Base-by-base conservation (phyloP, 371 early-diverging fungal species). In the Dinochytrium kinnereticum region DNA sequence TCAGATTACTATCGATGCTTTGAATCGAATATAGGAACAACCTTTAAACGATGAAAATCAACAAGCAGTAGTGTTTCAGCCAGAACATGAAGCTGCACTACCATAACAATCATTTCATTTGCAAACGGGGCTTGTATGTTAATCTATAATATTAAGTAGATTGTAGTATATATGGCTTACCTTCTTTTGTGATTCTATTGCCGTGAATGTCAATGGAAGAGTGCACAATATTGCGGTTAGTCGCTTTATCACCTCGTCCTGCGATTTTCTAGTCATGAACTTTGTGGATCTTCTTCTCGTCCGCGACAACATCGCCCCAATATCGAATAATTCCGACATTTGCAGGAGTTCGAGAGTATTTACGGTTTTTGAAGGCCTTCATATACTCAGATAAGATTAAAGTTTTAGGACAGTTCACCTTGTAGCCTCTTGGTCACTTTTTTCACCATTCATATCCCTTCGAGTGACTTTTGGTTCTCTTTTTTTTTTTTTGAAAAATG, bases 61-160 rank as follows among this genome's bases (percentile, higher is more conserved):
- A 72, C 73, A 2, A 72, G 3, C 51, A 65, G 31, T 5, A 72
- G 19, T 2, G 19, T 28, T 15, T 34, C 40, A 2, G 49, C 36
- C 3, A 65, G 1, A 1, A n/a, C 13, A 40, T 72, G 34, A 5
- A 72, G 15, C 40, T 59, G 65, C 2, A 72, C 59, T 13, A 72
- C 55, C n/a, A 72, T 57, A 19, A 72, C 67, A 67, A 72, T 68
- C 73, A 72, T 72, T 21, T 53, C 73, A 39, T 72, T 72, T 1
- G 65, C 73, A 59, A 51, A 65, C 1, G 73, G 73, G 1, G 66
- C 73, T 44, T 67, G 66, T 7, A 72, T 68, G 36, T 68, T 68
- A n/a, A 68, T 68, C 68, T 68, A 53, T 13, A 30, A 51, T 44
- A 39, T 28, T n/a, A 66, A 17, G 38, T 44, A 10, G 17, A 15